Conservation (phyloP, 75 land plant genomes). For the Picea sitchensis region DNA sequence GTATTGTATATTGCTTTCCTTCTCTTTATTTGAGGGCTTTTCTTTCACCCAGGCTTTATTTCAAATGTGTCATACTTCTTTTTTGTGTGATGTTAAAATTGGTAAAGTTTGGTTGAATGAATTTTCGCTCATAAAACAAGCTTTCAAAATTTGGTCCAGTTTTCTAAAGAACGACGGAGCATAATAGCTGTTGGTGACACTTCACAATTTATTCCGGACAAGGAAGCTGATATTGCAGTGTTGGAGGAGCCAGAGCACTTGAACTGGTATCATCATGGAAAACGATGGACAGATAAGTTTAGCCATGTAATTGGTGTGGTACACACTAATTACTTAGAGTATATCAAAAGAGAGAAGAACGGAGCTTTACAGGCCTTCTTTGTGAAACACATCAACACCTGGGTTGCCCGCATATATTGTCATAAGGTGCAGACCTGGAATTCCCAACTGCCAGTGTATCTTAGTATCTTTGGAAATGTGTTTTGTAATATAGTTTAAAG, state of each 20-base stretch:
- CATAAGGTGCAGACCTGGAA: slow-evolving; percentile 54
- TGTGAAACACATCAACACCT: slow-evolving; percentile 93
- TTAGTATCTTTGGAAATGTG: not conserved
- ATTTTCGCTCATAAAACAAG: slow-evolving; percentile 3
- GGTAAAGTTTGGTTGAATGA: not conserved
- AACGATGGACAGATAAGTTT: slow-evolving; percentile 96
- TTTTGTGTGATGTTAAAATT: not conserved
- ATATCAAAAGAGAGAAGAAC: slow-evolving; percentile 93
- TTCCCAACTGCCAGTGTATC: not conserved
- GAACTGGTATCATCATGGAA: slow-evolving; percentile 98
- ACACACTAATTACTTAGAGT: slow-evolving; percentile 97
- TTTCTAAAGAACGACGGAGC: slow-evolving; percentile 83
- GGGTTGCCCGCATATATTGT: slow-evolving; percentile 77
- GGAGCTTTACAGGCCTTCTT: slow-evolving; percentile 92
- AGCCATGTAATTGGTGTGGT: slow-evolving; percentile 93
- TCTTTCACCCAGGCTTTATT: not conserved
- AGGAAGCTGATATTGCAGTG: slow-evolving; percentile 96
- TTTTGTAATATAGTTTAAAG: not conserved
- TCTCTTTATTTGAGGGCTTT: not conserved
- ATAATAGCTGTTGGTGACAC: slow-evolving; percentile 95
- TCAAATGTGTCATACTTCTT: not conserved
- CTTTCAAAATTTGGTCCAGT: slow-evolving; percentile 45
- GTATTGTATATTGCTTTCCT: slow-evolving; percentile 25
- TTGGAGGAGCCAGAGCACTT: slow-evolving; percentile 97
- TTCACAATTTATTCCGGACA: slow-evolving; percentile 82